Conservation (phyloP, 169 alveolate species). For the Blepharisma undulans region DNA sequence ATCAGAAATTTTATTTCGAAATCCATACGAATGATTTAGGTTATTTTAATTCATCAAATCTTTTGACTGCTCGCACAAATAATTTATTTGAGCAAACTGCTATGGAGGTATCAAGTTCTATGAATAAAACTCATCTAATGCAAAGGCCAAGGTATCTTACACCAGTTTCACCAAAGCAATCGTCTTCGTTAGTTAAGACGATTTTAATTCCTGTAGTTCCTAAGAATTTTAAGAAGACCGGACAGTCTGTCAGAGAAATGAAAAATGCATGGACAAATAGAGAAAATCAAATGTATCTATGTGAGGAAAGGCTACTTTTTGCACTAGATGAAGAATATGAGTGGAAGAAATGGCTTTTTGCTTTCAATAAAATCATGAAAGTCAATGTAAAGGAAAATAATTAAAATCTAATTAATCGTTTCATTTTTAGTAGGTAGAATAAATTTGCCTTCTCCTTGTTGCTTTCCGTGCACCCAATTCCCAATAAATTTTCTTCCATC, state of each 20-base stretch:
- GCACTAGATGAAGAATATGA: not conserved
- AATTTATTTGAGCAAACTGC: not conserved
- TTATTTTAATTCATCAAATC: not conserved
- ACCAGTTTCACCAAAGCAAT: not conserved
- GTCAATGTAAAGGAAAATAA: not conserved
- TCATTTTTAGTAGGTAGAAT: not conserved
- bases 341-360: not conserved
- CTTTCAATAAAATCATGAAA: not conserved
- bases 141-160: not conserved
- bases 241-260: not conserved
- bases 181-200: not conserved
- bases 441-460: slow-evolving; percentile 21
- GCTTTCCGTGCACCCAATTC: not conserved
- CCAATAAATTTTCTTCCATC: slow-evolving; percentile 2
- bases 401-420: not conserved
- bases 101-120: not conserved
- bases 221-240: not conserved
- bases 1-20: not conserved
- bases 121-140: not conserved
- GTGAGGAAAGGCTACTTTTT: not conserved
- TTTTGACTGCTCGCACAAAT: not conserved
- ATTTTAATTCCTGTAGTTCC: not conserved
- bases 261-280: slow-evolving; percentile 1
- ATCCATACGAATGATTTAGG: not conserved
- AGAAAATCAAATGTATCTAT: slow-evolving; percentile 16